Percentiles rank a stretch among this genome's conserved stretches.
These are phyloP conservation scores for Myxozyma neglecta DNA, from an alignment of 805 yeast genomes.

Conservation along the genomic window DNA sequence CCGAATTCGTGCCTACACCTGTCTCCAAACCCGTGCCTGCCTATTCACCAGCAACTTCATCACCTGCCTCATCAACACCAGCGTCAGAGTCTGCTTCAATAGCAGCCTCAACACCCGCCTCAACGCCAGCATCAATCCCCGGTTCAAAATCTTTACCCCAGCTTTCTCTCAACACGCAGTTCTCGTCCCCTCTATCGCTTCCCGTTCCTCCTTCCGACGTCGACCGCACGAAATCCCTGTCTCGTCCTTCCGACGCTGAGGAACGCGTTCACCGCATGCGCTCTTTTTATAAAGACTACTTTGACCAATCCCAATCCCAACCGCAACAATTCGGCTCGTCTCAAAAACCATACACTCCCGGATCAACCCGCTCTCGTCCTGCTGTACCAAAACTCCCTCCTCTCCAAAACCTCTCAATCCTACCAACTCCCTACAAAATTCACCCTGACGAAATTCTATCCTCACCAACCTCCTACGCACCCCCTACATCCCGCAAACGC, in stretches of 20 bases:
- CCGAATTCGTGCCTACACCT: no score
- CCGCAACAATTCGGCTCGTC: not conserved
- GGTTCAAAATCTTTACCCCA: not conserved
- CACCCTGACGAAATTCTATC: slow-evolving; percentile 17
- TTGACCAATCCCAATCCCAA: slow-evolving; percentile 20
- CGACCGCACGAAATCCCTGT: slow-evolving; percentile 11
- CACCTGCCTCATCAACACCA: no score
- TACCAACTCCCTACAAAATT: slow-evolving; percentile 31
- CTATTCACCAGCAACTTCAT: no score
- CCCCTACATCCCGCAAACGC: slow-evolving; percentile 11
- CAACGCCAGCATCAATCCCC: not conserved
- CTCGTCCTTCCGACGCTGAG: slow-evolving; percentile 17
- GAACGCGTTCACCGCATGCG: slow-evolving; percentile 24
- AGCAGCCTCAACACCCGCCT: not conserved
- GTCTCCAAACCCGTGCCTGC: no score
- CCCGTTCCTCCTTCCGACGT: slow-evolving; percentile 1
- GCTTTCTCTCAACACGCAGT: no score
- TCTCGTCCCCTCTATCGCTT: not conserved
- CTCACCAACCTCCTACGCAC: slow-evolving; percentile 29
- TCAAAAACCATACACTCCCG: not conserved
- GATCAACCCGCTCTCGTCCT: not conserved
- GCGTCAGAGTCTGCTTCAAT: no score
- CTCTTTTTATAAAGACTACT: slow-evolving; percentile 27
- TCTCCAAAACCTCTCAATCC: slow-evolving; percentile 24
- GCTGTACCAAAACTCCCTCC: slow-evolving; percentile 14